These are phyloP conservation scores for Xylaria sp. DNA, from an alignment of 495 filamentous ascomycete species.

Conservation along the genomic window DNA sequence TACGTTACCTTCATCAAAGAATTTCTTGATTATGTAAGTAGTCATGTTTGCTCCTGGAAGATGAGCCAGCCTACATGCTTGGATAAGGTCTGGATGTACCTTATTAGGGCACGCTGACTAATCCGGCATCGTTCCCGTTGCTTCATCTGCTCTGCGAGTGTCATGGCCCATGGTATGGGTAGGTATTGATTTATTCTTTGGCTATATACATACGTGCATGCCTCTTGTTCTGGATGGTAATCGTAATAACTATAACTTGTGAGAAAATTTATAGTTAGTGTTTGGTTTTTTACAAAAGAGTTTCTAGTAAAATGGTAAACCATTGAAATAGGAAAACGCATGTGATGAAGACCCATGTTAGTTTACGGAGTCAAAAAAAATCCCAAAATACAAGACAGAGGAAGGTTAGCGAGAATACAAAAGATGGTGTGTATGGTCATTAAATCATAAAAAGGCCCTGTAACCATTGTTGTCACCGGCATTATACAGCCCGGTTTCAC, in stretches of 20 bases:
- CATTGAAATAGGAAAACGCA: neutral
- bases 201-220: no score
- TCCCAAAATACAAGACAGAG: neutral
- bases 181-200: no score
- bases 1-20: neutral
- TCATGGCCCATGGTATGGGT: no score
- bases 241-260: neutral
- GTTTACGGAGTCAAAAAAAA: neutral
- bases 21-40: neutral
- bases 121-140: neutral
- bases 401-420: neutral
- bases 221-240: no score
- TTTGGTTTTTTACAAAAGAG: neutral
- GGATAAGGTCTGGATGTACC: neutral
- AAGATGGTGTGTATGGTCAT: neutral
- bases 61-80: neutral
- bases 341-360: neutral
- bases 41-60: neutral
- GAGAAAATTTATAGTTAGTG: neutral
- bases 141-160: neutral
- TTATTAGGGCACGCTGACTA: neutral
- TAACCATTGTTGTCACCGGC: neutral
- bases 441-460: neutral
- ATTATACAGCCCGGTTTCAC: no score
- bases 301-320: neutral